phyloP scores from a whole-genome alignment of 2,329 filamentous ascomycete species.

The Davidsoniella eucalypti region DNA sequence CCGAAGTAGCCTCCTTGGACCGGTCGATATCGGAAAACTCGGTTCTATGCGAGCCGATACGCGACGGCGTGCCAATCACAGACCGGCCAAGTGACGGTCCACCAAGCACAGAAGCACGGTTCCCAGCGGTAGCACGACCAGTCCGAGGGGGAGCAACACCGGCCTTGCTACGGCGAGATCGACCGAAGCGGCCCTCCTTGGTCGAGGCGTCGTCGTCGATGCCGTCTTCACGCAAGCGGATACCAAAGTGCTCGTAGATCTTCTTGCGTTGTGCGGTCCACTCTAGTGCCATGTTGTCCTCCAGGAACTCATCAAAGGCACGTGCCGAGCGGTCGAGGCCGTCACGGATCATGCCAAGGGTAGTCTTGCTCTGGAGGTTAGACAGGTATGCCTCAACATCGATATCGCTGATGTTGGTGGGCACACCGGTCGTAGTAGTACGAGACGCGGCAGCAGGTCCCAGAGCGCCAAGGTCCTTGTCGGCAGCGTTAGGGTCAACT shows the following conservation, averaged over 20 bases:
- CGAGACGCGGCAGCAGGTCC: constrained; percentile 20
- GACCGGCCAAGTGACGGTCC: constrained; percentile 61
- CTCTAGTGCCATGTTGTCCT: constrained; percentile 87
- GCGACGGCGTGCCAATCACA: constrained; percentile 66
- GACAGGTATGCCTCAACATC: constrained; percentile 68
- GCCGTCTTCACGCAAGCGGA: constrained; percentile 40
- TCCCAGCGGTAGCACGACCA: constrained; percentile 27
- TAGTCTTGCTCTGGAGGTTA: constrained; percentile 78
- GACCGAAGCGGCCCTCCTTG: constrained; percentile 38
- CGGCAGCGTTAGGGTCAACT: constrained; percentile 69
- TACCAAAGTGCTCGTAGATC: constrained; percentile 93
- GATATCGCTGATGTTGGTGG: constrained; percentile 35
- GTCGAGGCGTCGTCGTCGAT: constrained; percentile 18
- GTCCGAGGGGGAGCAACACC: constrained; percentile 34
- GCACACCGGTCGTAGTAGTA: constrained; percentile 12
- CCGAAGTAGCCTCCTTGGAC: constrained; percentile 24
- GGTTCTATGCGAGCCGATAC: constrained; percentile 45
- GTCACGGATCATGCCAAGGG: constrained; percentile 78
- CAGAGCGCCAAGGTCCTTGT: constrained; percentile 62
- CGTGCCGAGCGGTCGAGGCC: constrained; percentile 75
- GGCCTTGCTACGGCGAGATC: constrained; percentile 35
- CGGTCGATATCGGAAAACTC: constrained; percentile 55
- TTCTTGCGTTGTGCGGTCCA: constrained; percentile 87
- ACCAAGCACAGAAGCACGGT: constrained; percentile 33
- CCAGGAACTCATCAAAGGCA: constrained; percentile 86